These are phyloP conservation scores for Bipolaris sorokiniana DNA, from an alignment of 2,329 filamentous ascomycete genomes.

Conservation along the genomic window DNA sequence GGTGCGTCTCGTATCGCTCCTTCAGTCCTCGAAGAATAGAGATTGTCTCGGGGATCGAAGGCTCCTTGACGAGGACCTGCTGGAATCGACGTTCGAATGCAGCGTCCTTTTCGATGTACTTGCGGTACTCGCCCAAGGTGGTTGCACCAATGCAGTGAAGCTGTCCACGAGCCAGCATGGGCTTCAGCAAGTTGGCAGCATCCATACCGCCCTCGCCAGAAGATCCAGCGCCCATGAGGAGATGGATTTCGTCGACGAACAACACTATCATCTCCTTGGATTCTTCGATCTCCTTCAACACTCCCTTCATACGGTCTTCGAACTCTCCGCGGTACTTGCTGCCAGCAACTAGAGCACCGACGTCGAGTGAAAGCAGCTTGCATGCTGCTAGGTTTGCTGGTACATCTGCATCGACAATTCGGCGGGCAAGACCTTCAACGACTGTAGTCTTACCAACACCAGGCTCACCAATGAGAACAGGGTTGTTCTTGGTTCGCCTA, in stretches of 20 bases:
- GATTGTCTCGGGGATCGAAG: constrained; percentile 83
- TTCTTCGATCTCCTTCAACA: constrained; percentile 93
- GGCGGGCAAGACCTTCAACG: constrained; percentile 91
- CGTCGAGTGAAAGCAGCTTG: constrained; percentile 91
- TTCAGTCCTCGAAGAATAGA: constrained; percentile 98
- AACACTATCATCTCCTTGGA: constrained; percentile 96
- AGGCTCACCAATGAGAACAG: constrained; percentile 94
- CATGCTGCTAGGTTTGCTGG: constrained; percentile 94
- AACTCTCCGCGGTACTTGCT: constrained; percentile 99
- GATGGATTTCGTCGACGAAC: constrained; percentile 98
- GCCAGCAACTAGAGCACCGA: constrained; percentile 91
- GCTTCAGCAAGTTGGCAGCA: constrained; percentile 95
- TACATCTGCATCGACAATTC: constrained; percentile 96
- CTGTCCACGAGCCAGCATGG: constrained; percentile 95
- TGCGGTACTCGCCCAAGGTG: constrained; percentile 92
- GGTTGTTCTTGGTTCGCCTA: constrained; percentile 96
- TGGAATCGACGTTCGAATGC: constrained; percentile 99
- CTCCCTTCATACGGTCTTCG: constrained; percentile 98
- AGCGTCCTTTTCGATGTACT: constrained; percentile 98
- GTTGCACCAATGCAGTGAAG: constrained; percentile 98
- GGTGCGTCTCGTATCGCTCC: constrained; percentile 97
- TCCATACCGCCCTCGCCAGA: constrained; percentile 98
- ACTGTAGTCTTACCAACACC: constrained; percentile 99
- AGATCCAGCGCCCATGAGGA: constrained; percentile 95
- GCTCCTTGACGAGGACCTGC: constrained; percentile 96